Evolutionary conservation across 352 stramenopile genomes (phyloP), one percentile per base, ranked within the genome.

Genomic region (Aphanomyces invadans): DNA sequence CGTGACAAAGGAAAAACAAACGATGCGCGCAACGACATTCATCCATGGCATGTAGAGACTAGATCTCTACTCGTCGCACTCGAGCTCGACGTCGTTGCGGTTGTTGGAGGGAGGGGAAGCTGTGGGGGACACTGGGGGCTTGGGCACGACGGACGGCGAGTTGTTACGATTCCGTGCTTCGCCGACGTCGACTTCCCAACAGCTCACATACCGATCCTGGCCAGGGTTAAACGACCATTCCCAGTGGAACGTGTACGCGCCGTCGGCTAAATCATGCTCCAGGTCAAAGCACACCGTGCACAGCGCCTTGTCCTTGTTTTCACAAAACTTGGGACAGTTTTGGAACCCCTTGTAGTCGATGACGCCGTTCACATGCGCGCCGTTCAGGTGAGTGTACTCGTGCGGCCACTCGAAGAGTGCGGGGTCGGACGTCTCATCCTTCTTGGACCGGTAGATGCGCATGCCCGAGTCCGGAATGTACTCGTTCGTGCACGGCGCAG

Each of bases 241-340:
- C 71, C 71, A 79, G 21, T 72, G 68, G 51, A 79, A 79, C 54
- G 69, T 73, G 70, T 79, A 79, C 29, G 64, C 48, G 31, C 71
- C 74, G 7, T 71, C 69, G 1, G 71, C 69, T 7, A 79, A n/a
- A 55, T 76, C 71, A 7, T 15, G 33, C 55, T 79, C 74, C 17
- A 79, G 56, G 38, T 76, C 68, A 70, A 79, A 79, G 68, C 74
- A 79, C 69, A 79, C 74, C 10, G 74, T 77, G 61, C 73, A 79
- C 23, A 79, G 57, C 46, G 73, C 62, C 11, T 72, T 66, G 46
- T 73, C 73, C 36, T 51, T 64, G 62, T 76, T 44, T 32, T 71
- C 46, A 57, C 73, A 79, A 49, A 79, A 79, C 44, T 73, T 73
- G 9, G 71, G 71, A 52, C 74, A 79, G 68, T 77, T 63, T 70